These are phyloP conservation scores for Pontederia crassipes DNA, from an alignment of 176 grass and related monocot genomes.

Conservation along the genomic window DNA sequence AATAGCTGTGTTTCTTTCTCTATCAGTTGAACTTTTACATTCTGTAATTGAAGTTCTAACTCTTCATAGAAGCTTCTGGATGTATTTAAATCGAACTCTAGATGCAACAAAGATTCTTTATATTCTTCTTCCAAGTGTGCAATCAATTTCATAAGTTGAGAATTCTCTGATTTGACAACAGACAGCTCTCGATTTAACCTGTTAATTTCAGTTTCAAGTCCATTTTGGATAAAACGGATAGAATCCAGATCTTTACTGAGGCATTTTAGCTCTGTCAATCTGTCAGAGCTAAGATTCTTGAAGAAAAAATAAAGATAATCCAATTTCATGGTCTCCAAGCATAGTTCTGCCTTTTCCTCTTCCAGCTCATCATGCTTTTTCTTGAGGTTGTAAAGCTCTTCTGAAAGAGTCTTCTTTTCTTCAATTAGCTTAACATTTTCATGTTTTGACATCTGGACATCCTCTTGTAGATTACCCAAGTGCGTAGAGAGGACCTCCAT, in stretches of 20 bases:
- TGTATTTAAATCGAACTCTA: constrained; percentile 62
- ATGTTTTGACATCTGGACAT: constrained; percentile 28
- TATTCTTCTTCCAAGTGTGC: constrained; percentile 48
- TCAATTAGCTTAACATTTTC: constrained; percentile 31
- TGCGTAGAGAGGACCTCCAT: constrained; percentile 31
- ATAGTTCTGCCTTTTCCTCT: constrained; percentile 25
- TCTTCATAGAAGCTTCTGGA: constrained; percentile 38
- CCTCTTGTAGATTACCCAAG: constrained; percentile 28
- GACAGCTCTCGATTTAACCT: constrained; percentile 32
- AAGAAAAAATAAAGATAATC: constrained; percentile 68
- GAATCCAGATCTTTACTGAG: constrained; percentile 54
- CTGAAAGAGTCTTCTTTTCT: constrained; percentile 37
- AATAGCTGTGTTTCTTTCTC: constrained; percentile 40
- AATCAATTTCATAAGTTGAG: constrained; percentile 38
- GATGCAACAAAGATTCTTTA: constrained; percentile 40
- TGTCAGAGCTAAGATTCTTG: constrained; percentile 63
- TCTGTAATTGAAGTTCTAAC: constrained; percentile 40
- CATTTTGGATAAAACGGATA: constrained; percentile 42
- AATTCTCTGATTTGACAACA: constrained; percentile 51
- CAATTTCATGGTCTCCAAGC: constrained; percentile 55
- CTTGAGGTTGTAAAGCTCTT: constrained; percentile 36
- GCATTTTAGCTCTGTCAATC: constrained; percentile 43
- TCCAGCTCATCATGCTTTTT: constrained; percentile 35
- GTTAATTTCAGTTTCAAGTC: constrained; percentile 28
- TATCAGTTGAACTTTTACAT: constrained; percentile 22